These are phyloP conservation scores for Theileria luwenshuni DNA, from an alignment of 169 alveolate genomes.

Conservation along the genomic window DNA sequence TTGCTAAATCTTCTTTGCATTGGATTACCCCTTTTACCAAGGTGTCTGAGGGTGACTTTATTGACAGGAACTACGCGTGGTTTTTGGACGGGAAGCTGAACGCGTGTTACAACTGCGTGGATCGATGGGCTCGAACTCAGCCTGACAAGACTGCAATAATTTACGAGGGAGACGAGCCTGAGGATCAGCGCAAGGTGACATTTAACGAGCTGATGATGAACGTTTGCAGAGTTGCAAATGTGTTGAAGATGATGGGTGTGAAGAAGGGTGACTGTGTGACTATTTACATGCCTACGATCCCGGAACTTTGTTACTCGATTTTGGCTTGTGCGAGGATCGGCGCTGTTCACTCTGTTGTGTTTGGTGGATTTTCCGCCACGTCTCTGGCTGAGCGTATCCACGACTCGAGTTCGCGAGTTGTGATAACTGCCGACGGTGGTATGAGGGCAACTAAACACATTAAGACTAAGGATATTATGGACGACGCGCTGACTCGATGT, in stretches of 20 bases:
- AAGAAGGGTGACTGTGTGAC: constrained; percentile 93
- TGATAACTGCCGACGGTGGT: constrained; percentile 62
- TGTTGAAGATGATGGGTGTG: constrained; percentile 89
- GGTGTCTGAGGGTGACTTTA: constrained; percentile 69
- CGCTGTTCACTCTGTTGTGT: constrained; percentile 95
- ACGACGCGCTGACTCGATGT: constrained; percentile 55
- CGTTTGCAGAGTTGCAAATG: constrained; percentile 88
- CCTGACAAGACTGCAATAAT: constrained; percentile 85
- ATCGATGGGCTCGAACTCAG: constrained; percentile 88
- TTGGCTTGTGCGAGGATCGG: constrained; percentile 97
- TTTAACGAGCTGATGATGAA: constrained; percentile 78
- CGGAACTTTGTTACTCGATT: constrained; percentile 90
- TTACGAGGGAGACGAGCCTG: constrained; percentile 88
- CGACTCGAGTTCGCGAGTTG: constrained; percentile 81
- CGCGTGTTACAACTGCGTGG: constrained; percentile 92
- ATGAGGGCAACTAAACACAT: constrained; percentile 54
- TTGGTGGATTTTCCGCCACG: constrained; percentile 96
- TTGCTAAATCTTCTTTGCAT: constrained; percentile 31
- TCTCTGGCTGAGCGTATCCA: constrained; percentile 89
- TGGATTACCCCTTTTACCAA: constrained; percentile 56
- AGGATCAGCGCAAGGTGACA: constrained; percentile 72
- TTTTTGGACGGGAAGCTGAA: constrained; percentile 87
- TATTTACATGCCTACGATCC: constrained; percentile 95
- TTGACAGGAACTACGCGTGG: constrained; percentile 81
- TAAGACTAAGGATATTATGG: constrained; percentile 60